These are phyloP conservation scores for Colletotrichum sp. DNA, from an alignment of 2,329 filamentous ascomycete species.

Conservation along the genomic window DNA sequence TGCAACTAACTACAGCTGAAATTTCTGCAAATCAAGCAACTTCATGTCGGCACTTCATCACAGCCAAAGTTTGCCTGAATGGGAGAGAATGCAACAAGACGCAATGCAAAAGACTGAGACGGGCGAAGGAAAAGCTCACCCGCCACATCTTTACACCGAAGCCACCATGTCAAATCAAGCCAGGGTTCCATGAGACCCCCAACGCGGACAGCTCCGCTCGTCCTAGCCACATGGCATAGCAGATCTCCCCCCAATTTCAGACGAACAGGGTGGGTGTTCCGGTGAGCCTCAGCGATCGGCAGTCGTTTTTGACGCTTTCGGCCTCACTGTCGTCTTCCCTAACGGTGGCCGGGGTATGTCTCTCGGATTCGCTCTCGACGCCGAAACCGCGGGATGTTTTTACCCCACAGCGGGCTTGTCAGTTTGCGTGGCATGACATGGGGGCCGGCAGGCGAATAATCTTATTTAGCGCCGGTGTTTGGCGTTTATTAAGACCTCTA, in stretches of 20 bases:
- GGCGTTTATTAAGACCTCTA: not conserved
- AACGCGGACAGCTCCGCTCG: not conserved
- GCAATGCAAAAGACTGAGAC: not conserved
- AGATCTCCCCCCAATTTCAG: not conserved
- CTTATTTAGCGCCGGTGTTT: not conserved
- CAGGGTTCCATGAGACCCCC: not conserved
- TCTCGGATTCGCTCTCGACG: not conserved
- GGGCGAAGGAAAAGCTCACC: not conserved
- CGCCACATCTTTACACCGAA: not conserved
- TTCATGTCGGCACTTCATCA: not conserved
- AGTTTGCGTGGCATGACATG: not conserved
- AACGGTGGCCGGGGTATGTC: not conserved
- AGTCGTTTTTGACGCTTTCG: not conserved
- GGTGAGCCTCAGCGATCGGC: not conserved
- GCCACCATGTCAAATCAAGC: not conserved
- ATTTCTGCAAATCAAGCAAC: not conserved
- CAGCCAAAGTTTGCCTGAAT: accelerated
- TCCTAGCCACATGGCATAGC: not conserved
- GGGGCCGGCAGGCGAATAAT: not conserved
- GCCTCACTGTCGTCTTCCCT: not conserved
- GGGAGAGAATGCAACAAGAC: not conserved
- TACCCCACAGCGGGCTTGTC: not conserved
- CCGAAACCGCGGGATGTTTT: not conserved
- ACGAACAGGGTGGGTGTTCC: not conserved
- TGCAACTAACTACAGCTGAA: not conserved